phyloP scores from a whole-genome alignment of 805 yeast species.

The Jamesozyma piceae region DNA sequence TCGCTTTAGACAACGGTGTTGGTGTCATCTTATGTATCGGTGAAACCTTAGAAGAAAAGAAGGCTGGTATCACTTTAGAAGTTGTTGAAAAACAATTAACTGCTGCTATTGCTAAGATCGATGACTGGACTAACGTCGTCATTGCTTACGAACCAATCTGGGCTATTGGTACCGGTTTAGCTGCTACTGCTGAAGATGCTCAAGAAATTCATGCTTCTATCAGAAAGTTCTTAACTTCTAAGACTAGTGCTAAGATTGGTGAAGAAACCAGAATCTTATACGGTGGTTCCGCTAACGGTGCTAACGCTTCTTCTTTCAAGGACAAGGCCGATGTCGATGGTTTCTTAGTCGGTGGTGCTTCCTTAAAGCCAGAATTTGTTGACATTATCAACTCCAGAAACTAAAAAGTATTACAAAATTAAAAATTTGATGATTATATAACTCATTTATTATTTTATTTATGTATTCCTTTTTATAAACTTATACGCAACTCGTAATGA shows the following conservation, averaged over 20 bases:
- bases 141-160: conserved; percentile 99
- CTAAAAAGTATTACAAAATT: conserved; percentile 28
- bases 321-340: conserved; percentile 94
- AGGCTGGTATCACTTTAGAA: conserved; percentile 74
- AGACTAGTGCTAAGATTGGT: conserved; percentile 74
- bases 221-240: conserved; percentile 70
- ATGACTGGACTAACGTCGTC: conserved; percentile 87
- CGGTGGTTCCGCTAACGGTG: conserved; percentile 98
- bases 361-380: conserved; percentile 94
- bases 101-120: conserved; percentile 72
- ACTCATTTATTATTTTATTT: conserved; percentile 1
- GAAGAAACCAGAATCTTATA: conserved; percentile 79
- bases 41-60: conserved; percentile 92
- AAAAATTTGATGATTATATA: conserved; percentile 1
- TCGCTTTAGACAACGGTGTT: conserved; percentile 82
- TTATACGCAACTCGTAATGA: not conserved
- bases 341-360: conserved; percentile 98
- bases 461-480: not conserved
- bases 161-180: conserved; percentile 99
- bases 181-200: conserved; percentile 97
- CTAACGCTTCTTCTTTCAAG: conserved; percentile 82
- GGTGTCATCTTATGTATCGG: conserved; percentile 95
- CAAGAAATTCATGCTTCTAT: conserved; percentile 87
- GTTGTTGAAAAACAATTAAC: conserved; percentile 84
- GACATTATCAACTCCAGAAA: conserved; percentile 89